Evolutionary conservation across 306 rosid species (phyloP).

Genomic region (Arachis stenosperma): DNA sequence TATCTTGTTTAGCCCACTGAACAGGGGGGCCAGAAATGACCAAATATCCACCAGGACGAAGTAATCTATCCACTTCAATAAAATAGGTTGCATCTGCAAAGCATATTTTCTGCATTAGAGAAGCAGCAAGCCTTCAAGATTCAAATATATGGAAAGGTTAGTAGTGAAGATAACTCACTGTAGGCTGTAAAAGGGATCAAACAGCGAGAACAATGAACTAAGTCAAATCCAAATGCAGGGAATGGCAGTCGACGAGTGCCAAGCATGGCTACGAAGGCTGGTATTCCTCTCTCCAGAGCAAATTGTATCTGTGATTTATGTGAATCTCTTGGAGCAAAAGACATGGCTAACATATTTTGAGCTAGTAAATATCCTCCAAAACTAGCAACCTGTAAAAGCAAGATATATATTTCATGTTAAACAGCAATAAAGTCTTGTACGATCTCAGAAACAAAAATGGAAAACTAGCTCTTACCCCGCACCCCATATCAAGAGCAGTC

Average conservation of each 20-base stretch:
- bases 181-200: slow-evolving; percentile 93
- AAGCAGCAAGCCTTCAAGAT: slow-evolving; percentile 10
- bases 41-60: slow-evolving; percentile 90
- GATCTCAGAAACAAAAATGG: slow-evolving; percentile 14
- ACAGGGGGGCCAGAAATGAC: slow-evolving; percentile 98
- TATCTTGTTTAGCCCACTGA: slow-evolving; percentile 91
- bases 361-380: slow-evolving; percentile 87
- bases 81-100: slow-evolving; percentile 90
- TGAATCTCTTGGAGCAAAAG: slow-evolving; percentile 98
- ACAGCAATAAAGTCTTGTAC: slow-evolving; percentile 3
- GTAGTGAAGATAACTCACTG: slow-evolving; percentile 64
- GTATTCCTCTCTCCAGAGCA: slow-evolving; percentile 95
- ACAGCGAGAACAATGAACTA: slow-evolving; percentile 95
- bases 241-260: slow-evolving; percentile 94
- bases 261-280: slow-evolving; percentile 97
- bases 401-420: slow-evolving; percentile 24
- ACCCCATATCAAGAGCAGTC: slow-evolving; percentile 98
- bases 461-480: slow-evolving; percentile 70
- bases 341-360: slow-evolving; percentile 72
- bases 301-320: slow-evolving; percentile 97
- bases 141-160: slow-evolving; percentile 6
- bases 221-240: slow-evolving; percentile 86
- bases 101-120: slow-evolving; percentile 39
- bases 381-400: slow-evolving; percentile 83
- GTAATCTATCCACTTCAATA: slow-evolving; percentile 91